These are phyloP conservation scores for Grammothele lineata DNA, from an alignment of 768 basidiomycete genomes.

Conservation along the genomic window DNA sequence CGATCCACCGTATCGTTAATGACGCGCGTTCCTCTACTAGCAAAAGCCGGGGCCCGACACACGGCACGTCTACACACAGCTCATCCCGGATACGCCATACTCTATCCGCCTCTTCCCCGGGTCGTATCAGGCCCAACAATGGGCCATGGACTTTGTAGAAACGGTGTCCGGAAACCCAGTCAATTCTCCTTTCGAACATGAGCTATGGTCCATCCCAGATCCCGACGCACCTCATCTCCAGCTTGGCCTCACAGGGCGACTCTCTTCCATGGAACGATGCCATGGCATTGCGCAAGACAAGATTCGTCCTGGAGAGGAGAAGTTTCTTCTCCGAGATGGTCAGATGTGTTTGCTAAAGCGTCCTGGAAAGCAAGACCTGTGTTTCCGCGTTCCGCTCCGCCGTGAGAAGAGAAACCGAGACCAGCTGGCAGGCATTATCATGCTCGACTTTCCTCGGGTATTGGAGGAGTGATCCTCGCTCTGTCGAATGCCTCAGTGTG, in stretches of 20 bases:
- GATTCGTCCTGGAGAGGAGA: neutral
- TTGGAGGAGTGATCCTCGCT: too few species aligned
- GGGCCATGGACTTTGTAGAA: neutral
- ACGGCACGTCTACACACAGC: neutral
- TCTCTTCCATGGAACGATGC: neutral
- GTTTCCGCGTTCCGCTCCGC: neutral
- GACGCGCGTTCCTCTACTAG: too few species aligned
- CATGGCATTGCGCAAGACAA: too few species aligned
- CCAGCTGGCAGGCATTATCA: too few species aligned
- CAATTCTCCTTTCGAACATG: neutral
- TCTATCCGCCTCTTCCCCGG: constrained; percentile 1
- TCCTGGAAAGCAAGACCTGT: neutral
- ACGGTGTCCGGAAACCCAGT: neutral
- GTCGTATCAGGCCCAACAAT: neutral
- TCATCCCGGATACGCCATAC: neutral
- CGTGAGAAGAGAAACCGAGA: too few species aligned
- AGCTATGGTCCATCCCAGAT: neutral
- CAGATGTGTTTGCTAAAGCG: neutral
- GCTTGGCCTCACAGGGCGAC: neutral
- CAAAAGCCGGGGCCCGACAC: neutral
- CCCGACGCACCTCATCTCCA: neutral
- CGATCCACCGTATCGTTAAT: too few species aligned
- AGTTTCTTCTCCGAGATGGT: neutral
- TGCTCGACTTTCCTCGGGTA: too few species aligned
- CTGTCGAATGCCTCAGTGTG: too few species aligned